Evolutionary conservation across 108 stramenopile genomes (phyloP).

Genomic region (Skeletonema grethae): DNA sequence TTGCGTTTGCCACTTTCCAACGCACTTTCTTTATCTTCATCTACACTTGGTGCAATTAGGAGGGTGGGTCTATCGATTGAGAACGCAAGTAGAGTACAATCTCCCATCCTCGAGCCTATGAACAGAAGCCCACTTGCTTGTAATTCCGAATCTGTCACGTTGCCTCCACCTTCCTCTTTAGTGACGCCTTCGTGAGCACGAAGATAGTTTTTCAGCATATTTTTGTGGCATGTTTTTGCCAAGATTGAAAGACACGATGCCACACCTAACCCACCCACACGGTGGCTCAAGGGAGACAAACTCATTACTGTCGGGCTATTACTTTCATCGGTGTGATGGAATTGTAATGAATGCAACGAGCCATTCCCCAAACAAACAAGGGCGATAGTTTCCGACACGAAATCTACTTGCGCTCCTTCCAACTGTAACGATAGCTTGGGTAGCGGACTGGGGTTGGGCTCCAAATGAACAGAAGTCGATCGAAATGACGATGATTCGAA

Average conservation of each 20-base stretch:
- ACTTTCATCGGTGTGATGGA: constrained; percentile 1
- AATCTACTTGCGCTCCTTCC: constrained; percentile 67
- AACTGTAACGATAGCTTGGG: constrained; percentile 69
- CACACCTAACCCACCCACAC: constrained; percentile 72
- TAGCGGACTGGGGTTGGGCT: constrained; percentile 76
- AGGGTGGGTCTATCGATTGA: constrained; percentile 48
- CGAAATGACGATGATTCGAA: constrained; percentile 5
- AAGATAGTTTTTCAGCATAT: constrained; percentile 21
- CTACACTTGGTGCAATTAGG: constrained; percentile 31
- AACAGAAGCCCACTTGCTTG: constrained; percentile 67
- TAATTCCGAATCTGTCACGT: constrained; percentile 5
- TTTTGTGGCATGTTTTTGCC: constrained; percentile 30
- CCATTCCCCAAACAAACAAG: constrained; percentile 68
- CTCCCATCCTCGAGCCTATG: constrained; percentile 82
- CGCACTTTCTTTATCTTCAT: constrained; percentile 10
- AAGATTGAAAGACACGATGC: constrained; percentile 53
- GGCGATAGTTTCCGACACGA: constrained; percentile 57
- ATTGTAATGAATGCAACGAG: constrained; percentile 67
- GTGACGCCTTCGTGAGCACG: background rate
- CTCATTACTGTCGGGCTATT: constrained; percentile 42
- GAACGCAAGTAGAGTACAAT: constrained; percentile 80
- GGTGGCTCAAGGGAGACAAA: constrained; percentile 64
- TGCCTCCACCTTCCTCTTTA: constrained; percentile 22
- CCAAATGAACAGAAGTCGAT: constrained; percentile 31
- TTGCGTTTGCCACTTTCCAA: constrained; percentile 29